A percentile compares a stretch with the other conserved stretches of the same genome.
These are phyloP conservation scores for Pseudozyma tsukubaensis DNA, from an alignment of 1,284 basidiomycete genomes.

Conservation along the genomic window DNA sequence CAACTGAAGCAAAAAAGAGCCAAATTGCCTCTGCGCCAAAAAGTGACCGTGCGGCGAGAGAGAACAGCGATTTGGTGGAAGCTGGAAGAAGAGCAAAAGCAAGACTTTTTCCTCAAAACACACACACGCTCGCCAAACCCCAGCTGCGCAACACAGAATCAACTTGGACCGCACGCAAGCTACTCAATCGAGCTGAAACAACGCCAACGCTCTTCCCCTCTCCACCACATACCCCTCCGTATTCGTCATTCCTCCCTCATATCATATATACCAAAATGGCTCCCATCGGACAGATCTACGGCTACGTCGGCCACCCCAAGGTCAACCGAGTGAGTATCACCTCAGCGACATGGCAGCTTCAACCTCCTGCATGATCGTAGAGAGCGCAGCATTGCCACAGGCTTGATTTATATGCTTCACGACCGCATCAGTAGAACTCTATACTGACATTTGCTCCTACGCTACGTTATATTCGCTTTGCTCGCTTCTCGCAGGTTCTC, in stretches of 20 bases:
- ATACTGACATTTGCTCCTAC: not conserved
- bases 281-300: constrained; percentile 66
- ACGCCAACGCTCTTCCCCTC: not conserved
- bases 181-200: not conserved
- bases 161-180: not conserved
- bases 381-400: not conserved
- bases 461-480: not conserved
- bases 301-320: constrained; percentile 50
- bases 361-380: not conserved
- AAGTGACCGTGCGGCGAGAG: constrained; percentile 1
- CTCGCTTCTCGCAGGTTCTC: constrained; percentile 22
- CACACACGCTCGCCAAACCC: not conserved
- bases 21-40: not conserved
- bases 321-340: constrained; percentile 38
- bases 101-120: constrained; percentile 1
- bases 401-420: too few relatives aligned
- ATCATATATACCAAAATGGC: constrained; percentile 52
- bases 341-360: too few relatives aligned
- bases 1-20: not conserved
- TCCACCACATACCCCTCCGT: constrained; percentile 30
- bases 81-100: constrained; percentile 5
- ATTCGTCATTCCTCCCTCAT: constrained; percentile 16
- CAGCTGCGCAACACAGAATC: not conserved
- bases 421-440: not conserved
- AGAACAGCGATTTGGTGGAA: not conserved